Conservation (phyloP, 1,284 basidiomycete species). For the Hortiboletus rubellus region DNA sequence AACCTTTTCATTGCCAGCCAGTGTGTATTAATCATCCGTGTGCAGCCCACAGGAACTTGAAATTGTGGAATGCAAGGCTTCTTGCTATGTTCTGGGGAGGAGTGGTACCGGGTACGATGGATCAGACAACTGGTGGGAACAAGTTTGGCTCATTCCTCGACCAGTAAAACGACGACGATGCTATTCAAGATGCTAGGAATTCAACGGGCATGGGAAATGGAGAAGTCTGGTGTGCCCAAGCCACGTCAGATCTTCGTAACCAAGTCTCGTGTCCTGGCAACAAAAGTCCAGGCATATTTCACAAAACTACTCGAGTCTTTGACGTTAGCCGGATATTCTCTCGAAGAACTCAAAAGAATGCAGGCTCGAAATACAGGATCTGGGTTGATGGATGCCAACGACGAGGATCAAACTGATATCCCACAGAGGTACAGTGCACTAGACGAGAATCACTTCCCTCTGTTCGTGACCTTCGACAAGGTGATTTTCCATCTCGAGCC, state of each 20-base stretch:
- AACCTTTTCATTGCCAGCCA: conserved; percentile 14
- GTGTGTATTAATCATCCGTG: neutral
- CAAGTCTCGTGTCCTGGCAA: conserved; percentile 62
- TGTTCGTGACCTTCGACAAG: conserved; percentile 36
- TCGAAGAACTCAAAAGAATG: conserved; percentile 39
- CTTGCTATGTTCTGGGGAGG: conserved; percentile 49
- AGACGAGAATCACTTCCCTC: too few relatives aligned
- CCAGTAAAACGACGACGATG: conserved; percentile 74
- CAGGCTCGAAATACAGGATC: conserved; percentile 31
- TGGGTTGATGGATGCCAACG: conserved; percentile 49
- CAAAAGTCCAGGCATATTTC: conserved; percentile 35
- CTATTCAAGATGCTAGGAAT: conserved; percentile 77
- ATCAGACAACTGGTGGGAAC: conserved; percentile 24
- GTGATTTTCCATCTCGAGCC: conserved; percentile 37
- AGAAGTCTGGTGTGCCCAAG: conserved; percentile 31
- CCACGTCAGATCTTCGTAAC: conserved; percentile 74
- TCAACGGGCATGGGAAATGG: conserved; percentile 49
- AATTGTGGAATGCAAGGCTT: conserved; percentile 60
- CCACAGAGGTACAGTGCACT: conserved; percentile 59
- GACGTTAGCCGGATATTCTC: conserved; percentile 40
- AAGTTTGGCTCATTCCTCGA: neutral
- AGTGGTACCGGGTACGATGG: too few relatives aligned
- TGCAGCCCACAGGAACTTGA: conserved; percentile 55
- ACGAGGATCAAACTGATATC: conserved; percentile 47
- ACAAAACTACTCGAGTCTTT: conserved; percentile 51